Base-by-base conservation (phyloP, 805 yeast genomes). In the Cyberlindnera euphorbiiphila region DNA sequence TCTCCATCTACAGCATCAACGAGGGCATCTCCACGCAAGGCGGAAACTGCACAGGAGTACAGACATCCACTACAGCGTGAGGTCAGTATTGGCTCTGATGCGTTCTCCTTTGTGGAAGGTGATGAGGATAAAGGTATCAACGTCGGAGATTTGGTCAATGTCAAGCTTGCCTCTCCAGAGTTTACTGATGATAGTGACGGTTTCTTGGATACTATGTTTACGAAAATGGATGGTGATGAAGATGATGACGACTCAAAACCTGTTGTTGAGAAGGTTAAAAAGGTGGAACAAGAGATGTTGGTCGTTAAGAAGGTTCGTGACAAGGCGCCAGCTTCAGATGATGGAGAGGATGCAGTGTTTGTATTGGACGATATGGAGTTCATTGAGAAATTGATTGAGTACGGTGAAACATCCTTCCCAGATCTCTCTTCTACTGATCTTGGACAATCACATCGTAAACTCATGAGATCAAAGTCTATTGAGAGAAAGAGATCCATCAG, bases 361-460 rank as follows among this genome's bases (percentile, higher is more conserved):
- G 37, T 48, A 2, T 49, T 55, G 22, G 60, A 59, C 23, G 69
- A 65, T 32, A 40, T 64, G 30, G 67, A 59, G n/a, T 60, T 63
- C 41, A 47, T 66, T 21, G 64, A 67, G 6, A 62, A 61, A 22
- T 47, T 66, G 25, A 61, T 62, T 21, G 71, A 67, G 13, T 54
- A 55, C 20, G 68, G 68, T 26, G 73, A 68, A 34, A 65, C 70
- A 2, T 50, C 63, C 1, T 64, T 68, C 39, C 68, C 61, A 4
- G 59, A 60, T 38, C 35, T 56, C 20, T 50, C 45, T 12, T 37
- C 54, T n/a, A 34, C 51, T 8, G 59, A 60, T 39, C 51, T 61
- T 3, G 64, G 61, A 15, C 46, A 53, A 21, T 51, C 49, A 5
- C 50, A 55, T 28, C 39, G 59, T 16, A 60, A 56, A 34, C 35